phyloP scores from a whole-genome alignment of 1,139 yeast species.

The Blastobotrys raffinosifermentans region DNA sequence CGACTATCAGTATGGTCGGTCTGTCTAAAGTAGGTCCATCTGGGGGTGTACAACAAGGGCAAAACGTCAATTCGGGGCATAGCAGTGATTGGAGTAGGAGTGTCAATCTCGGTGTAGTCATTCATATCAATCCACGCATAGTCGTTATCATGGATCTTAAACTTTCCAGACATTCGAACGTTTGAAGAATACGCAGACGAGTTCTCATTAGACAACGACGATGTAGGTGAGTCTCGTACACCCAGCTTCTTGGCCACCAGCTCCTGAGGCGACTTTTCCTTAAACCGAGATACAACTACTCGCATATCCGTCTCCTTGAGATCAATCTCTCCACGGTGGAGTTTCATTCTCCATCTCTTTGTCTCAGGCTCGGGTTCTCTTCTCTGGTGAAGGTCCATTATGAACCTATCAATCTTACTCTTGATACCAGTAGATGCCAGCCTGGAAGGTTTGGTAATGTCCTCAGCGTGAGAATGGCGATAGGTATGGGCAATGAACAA shows the following conservation, averaged over 20 bases:
- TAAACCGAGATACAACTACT: conserved; percentile 60
- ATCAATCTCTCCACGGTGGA: conserved; percentile 74
- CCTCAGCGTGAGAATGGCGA: conserved; percentile 47
- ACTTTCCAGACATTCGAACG: conserved; percentile 25
- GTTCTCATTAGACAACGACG: conserved; percentile 14
- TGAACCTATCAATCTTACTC: conserved; percentile 58
- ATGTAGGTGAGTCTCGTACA: conserved; percentile 14
- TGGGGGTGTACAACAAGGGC: conserved; percentile 70
- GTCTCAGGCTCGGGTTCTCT: conserved; percentile 59
- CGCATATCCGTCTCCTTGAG: conserved; percentile 68
- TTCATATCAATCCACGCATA: conserved; percentile 71
- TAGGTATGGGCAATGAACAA: conserved; percentile 68
- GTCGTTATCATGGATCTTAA: conserved; percentile 43
- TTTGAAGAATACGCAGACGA: conserved; percentile 8
- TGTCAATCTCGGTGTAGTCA: conserved; percentile 70
- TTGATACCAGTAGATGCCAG: conserved; percentile 74
- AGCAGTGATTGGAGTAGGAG: conserved; percentile 35
- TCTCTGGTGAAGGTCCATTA: conserved; percentile 79
- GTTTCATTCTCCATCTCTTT: conserved; percentile 59
- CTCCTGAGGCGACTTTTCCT: conserved; percentile 48
- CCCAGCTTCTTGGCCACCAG: conserved; percentile 37
- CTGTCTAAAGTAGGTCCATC: conserved; percentile 69
- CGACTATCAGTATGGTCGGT: conserved; percentile 37
- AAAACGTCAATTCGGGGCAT: conserved; percentile 52
- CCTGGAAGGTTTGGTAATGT: conserved; percentile 39